Evolutionary conservation across 192 early-diverging fungal genomes (phyloP).

Genomic region (Coemansia sp.): DNA sequence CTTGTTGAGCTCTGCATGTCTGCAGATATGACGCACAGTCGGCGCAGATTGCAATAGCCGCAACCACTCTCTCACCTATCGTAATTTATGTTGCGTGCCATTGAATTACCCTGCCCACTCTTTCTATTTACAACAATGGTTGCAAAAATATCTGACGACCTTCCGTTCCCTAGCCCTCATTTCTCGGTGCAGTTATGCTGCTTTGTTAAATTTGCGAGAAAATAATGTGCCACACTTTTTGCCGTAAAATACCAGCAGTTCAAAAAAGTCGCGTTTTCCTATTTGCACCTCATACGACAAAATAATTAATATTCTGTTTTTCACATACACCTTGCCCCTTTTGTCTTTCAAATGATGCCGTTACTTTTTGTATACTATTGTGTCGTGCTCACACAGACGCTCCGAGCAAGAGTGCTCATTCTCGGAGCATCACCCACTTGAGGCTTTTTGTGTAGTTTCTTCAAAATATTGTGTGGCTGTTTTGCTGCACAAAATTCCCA

Average conservation of each 20-base stretch:
- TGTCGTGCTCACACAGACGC: not conserved
- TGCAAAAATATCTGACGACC: conserved; percentile 3
- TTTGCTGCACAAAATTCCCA: conserved; percentile 1
- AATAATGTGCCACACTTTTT: conserved; percentile 3
- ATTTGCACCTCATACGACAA: not conserved
- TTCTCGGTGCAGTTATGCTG: not conserved
- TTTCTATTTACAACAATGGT: not conserved
- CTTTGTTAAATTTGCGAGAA: not conserved
- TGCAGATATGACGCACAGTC: not conserved
- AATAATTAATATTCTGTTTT: not conserved
- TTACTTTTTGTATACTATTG: not conserved
- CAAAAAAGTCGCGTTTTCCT: not conserved
- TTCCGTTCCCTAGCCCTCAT: not conserved
- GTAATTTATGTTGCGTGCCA: not conserved
- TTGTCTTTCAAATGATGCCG: not conserved
- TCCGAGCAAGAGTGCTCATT: not conserved
- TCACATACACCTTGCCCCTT: not conserved
- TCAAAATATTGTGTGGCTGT: conserved; percentile 4
- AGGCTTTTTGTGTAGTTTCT: conserved; percentile 4
- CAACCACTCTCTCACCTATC: not conserved
- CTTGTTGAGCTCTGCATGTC: not conserved
- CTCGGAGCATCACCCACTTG: not conserved
- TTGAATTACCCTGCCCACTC: conserved; percentile 5
- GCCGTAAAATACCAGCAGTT: not conserved
- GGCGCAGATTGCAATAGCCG: not conserved